Base-by-base conservation (phyloP, 1,284 basidiomycete species). In the Ustilago tritici region DNA sequence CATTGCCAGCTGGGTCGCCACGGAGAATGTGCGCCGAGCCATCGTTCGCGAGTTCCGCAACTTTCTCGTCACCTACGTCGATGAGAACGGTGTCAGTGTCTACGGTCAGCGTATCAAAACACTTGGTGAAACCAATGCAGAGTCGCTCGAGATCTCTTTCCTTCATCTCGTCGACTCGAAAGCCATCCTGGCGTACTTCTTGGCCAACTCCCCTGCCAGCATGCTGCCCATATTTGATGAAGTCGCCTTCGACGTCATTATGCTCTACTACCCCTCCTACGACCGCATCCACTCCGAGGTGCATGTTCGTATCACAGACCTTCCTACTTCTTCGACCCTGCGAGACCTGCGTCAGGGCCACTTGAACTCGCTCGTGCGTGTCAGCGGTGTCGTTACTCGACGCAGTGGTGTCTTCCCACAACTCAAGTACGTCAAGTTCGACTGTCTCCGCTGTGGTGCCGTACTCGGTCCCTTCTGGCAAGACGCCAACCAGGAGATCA, bases 341-440 rank as follows among this genome's bases (percentile, higher is more conserved):
- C 93, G 97, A 58, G 96, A 98, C 83, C 90, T 99, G 23, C 93
- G 97, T 43, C 93, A 97, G 64, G 90, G 90, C 55, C 92, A 99
- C 84, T 90, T 99, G 61, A 98, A 99, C 89, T 94, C 93, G 76
- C 92, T 99, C 46, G 95, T 99, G 40, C 93, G 96, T 53, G 93
- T 99, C 12, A 91, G 92, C 5, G 97, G 97, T 38, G 97, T 99
- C n/a, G 96, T 99, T 54, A 99, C 97, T 0, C 90, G 97, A 63
- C 91, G 97, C 55, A 95, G 92, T 11, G 96, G 97, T 28, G 95
- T 99, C 11, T 98, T 99, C 88, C 97, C 97, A 14, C 97, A 99
- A 87, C 89, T 99, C 76, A 99, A 99, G 88, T 98, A 98, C 85
- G 95, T 99, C 88, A 98, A 98, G 86, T 99, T 99, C 83, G 95